phyloP scores from a whole-genome alignment of 768 basidiomycete species.

The Heimioporus sp. region DNA sequence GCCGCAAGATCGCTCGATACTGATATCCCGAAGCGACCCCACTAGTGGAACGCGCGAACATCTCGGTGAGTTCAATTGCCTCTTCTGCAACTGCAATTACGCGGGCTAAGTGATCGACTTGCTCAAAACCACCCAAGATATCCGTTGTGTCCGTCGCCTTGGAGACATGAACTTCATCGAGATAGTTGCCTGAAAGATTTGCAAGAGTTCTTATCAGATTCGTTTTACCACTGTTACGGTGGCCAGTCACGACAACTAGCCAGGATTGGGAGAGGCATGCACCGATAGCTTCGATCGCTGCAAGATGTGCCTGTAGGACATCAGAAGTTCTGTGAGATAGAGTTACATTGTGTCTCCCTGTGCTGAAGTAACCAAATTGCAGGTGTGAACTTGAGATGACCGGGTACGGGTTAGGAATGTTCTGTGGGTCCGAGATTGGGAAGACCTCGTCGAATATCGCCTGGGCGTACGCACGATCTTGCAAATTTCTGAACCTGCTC shows the following conservation, averaged over 20 bases:
- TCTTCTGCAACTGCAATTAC: constrained; percentile 38
- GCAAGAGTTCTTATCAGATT: constrained; percentile 69
- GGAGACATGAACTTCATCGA: constrained; percentile 78
- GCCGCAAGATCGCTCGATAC: constrained; percentile 11
- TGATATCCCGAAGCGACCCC: constrained; percentile 19
- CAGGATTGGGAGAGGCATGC: constrained; percentile 73
- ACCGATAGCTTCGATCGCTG: constrained; percentile 71
- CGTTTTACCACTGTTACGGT: constrained; percentile 75
- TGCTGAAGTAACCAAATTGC: constrained; percentile 65
- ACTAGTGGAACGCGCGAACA: constrained; percentile 35
- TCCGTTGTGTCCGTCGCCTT: constrained; percentile 91
- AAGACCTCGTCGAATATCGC: constrained; percentile 56
- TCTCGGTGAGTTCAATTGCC: constrained; percentile 38
- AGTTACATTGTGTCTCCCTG: constrained; percentile 31
- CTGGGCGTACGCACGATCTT: constrained; percentile 58
- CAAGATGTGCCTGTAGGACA: constrained; percentile 60
- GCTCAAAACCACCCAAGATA: constrained; percentile 94
- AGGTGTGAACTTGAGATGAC: constrained; percentile 43
- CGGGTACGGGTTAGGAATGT: constrained; percentile 37
- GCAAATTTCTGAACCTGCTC: constrained; percentile 75
- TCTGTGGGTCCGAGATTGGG: constrained; percentile 31
- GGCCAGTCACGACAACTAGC: constrained; percentile 87
- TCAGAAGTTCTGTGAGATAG: constrained; percentile 43
- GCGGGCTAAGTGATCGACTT: constrained; percentile 60
- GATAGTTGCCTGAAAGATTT: constrained; percentile 58